Evolutionary conservation across 2,329 filamentous ascomycete species (phyloP).

Genomic region (Phialophora expanda): DNA sequence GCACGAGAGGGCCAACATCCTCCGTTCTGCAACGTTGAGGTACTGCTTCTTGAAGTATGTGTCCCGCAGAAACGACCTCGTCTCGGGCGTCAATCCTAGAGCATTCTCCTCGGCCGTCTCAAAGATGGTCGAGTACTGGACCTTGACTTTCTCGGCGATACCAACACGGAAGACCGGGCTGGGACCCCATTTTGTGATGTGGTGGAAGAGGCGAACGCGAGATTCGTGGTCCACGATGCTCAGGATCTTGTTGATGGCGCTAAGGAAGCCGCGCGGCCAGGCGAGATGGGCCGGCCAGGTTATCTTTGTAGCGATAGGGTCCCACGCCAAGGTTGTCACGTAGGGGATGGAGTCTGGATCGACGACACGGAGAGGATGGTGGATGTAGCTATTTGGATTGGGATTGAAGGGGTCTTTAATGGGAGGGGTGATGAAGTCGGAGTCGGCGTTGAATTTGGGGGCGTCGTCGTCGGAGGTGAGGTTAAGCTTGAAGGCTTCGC

Average conservation of each 20-base stretch:
- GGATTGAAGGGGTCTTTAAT: not conserved
- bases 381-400: conserved; percentile 3
- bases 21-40: conserved; percentile 22
- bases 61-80: conserved; percentile 25
- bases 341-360: conserved; percentile 28
- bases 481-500: conserved; percentile 28
- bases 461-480: conserved; percentile 28
- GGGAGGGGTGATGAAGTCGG: conserved; percentile 4
- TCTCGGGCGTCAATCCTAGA: conserved; percentile 28
- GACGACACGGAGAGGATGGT: conserved; percentile 27
- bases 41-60: conserved; percentile 12
- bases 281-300: conserved; percentile 18
- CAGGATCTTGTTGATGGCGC: conserved; percentile 28
- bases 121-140: conserved; percentile 25
- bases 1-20: conserved; percentile 24
- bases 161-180: conserved; percentile 30
- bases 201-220: conserved; percentile 32
- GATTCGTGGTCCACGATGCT: conserved; percentile 30
- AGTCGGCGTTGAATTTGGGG: conserved; percentile 12
- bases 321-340: conserved; percentile 33
- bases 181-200: conserved; percentile 32
- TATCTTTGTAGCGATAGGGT: conserved; percentile 27
- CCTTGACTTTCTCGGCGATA: conserved; percentile 23
- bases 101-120: conserved; percentile 22
- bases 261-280: conserved; percentile 25